phyloP scores from a whole-genome alignment of 2,329 filamentous ascomycete genomes.

The Chaetomiaceae sp. region DNA sequence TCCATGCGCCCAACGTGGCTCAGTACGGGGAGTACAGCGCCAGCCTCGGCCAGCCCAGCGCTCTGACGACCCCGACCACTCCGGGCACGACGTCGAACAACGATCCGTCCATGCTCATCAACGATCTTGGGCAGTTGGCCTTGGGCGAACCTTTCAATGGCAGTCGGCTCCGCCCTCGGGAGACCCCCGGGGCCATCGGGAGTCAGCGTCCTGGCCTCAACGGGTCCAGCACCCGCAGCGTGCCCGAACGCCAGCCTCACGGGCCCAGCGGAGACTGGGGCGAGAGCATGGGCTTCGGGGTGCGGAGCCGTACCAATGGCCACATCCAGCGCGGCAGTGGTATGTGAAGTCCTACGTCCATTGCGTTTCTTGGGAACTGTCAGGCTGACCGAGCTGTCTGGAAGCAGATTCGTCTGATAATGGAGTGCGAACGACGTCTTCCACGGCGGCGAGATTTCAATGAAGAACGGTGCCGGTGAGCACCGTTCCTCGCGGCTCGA shows the following conservation, averaged over 20 bases:
- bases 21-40: conserved; percentile 42
- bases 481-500: too few species aligned
- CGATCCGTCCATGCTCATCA: conserved; percentile 36
- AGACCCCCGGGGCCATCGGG: conserved; percentile 56
- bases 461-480: too few species aligned
- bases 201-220: conserved; percentile 55
- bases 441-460: conserved; percentile 23
- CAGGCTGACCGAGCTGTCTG: background rate
- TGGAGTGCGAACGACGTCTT: conserved; percentile 19
- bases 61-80: conserved; percentile 34
- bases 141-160: conserved; percentile 46
- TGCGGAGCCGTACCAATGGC: conserved; percentile 50
- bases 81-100: conserved; percentile 27
- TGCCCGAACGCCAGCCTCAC: conserved; percentile 57
- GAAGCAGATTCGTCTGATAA: conserved; percentile 25
- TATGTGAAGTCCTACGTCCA: conserved; percentile 32
- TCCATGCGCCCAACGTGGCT: conserved; percentile 28
- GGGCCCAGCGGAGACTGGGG: conserved; percentile 52
- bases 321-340: conserved; percentile 58
- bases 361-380: background rate
- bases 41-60: conserved; percentile 32
- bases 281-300: conserved; percentile 50
- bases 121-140: conserved; percentile 44
- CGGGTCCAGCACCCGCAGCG: conserved; percentile 36
- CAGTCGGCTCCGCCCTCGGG: conserved; percentile 36